Base-by-base conservation (phyloP, 345 rosid genomes). In the Nephelium lappaceum region DNA sequence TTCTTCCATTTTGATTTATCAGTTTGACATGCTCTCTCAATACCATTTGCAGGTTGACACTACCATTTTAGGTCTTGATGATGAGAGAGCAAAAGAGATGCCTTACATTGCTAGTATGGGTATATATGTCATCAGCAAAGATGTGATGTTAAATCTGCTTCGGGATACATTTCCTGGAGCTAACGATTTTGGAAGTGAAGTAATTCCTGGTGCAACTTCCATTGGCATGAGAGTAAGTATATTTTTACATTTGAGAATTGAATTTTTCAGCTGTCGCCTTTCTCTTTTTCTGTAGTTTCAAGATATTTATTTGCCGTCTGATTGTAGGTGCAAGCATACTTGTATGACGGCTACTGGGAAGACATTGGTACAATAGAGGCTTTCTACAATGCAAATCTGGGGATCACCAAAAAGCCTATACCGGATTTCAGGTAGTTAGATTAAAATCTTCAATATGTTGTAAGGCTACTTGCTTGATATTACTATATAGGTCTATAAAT, bases 91-190 rank as follows among this genome's bases (percentile, higher is more conserved):
- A 2, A 92, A 92, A 84, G 95, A 90, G 81, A 82, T 95, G 97
- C 99, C 99, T 80, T 95, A 55, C 80, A 93, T 95, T 88, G 99
- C 99, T 79, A 95, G 99, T 72, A 95, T 95, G 99, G 98, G 99
- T 16, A 95, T 95, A 73, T 95, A 95, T 83, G 98, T 95, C 45
- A 92, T 93, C 67, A 93, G 98, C 82, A 95, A 95, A 84, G 80
- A 92, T 83, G 99, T 89, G 64, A 95, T 95, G 99, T 72, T 95
- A 60, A 87, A 93, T 80, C 93, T 95, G 72, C 95, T 95, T 27
- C 81, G 92, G 38, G 96, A 95, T 14, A 91, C 81, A 92, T 95
- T 95, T 81, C 99, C 99, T 9, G 96, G 95, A 76, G 99, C 99
- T 81, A 95, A 95, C 85, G 99, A 95, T 88, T 95, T 95, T 19